Conservation (phyloP, 192 early-diverging fungal genomes). For the Thamnidium elegans region DNA sequence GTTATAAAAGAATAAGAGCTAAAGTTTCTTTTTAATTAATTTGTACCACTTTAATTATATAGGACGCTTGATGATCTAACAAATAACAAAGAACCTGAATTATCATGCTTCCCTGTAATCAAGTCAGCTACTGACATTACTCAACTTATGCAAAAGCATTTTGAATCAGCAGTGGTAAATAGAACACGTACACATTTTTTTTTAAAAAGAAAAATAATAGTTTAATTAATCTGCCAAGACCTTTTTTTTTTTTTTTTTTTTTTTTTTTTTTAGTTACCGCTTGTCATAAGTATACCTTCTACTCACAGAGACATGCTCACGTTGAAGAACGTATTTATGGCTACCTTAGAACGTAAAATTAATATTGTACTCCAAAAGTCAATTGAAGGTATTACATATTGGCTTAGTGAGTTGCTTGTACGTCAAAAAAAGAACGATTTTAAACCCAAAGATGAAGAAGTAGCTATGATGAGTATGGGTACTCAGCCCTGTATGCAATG, state of each 20-base stretch:
- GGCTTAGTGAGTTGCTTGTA: slow-evolving; percentile 64
- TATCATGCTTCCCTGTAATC: slow-evolving; percentile 59
- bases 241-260: slow-evolving; percentile 16
- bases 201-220: not conserved
- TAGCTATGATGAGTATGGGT: slow-evolving; percentile 62
- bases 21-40: not conserved
- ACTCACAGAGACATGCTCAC: slow-evolving; percentile 84
- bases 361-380: slow-evolving; percentile 75
- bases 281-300: slow-evolving; percentile 64
- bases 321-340: slow-evolving; percentile 88
- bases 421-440: slow-evolving; percentile 91
- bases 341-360: slow-evolving; percentile 72
- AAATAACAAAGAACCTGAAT: slow-evolving; percentile 62
- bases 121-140: slow-evolving; percentile 66
- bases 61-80: slow-evolving; percentile 70
- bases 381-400: slow-evolving; percentile 71
- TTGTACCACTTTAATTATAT: not conserved
- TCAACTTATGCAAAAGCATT: slow-evolving; percentile 79
- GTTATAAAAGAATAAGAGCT: not conserved
- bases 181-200: slow-evolving; percentile 8
- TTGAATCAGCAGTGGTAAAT: slow-evolving; percentile 68
- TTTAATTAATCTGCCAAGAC: not conserved
- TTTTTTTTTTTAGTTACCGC: slow-evolving; percentile 53
- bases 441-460: slow-evolving; percentile 84
- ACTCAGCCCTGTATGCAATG: slow-evolving; percentile 80